Percentiles rank a stretch among this genome's conserved stretches.
Evolutionary conservation across 2,329 filamentous ascomycete genomes (phyloP).

Genomic region (Fonsecaea multimorphosa): DNA sequence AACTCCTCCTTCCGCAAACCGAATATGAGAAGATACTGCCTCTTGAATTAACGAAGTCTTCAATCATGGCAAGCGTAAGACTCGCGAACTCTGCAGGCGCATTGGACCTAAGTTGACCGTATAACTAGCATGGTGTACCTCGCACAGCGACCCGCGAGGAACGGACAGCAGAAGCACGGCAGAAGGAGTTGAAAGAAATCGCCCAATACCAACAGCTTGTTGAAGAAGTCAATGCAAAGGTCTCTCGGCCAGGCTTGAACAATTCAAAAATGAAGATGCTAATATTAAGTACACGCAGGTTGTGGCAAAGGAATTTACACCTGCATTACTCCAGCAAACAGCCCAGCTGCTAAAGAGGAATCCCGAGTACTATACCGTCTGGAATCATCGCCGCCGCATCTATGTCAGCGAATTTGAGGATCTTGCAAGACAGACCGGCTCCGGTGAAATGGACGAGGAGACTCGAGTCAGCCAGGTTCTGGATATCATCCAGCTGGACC

Average conservation of each 20-base stretch:
- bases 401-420: constrained; percentile 38
- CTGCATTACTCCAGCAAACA: constrained; percentile 52
- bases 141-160: constrained; percentile 65
- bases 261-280: constrained; percentile 8
- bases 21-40: neutral
- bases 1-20: neutral
- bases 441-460: constrained; percentile 40
- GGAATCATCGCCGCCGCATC: constrained; percentile 68
- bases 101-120: neutral
- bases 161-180: constrained; percentile 72
- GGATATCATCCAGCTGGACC: constrained; percentile 71
- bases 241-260: constrained; percentile 44
- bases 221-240: constrained; percentile 69
- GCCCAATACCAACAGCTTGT: constrained; percentile 75
- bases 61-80: constrained; percentile 38
- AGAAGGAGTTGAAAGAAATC: constrained; percentile 77
- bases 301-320: constrained; percentile 47
- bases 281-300: constrained; percentile 43
- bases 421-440: constrained; percentile 32
- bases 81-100: no score
- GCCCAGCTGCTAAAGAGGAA: constrained; percentile 53
- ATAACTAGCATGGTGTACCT: constrained; percentile 77
- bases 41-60: neutral
- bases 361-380: constrained; percentile 57
- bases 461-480: constrained; percentile 46